A percentile compares a stretch with the other conserved stretches of the same genome.
phyloP scores from a whole-genome alignment of 1,139 yeast genomes.

The Debaryomyces robertsiae region DNA sequence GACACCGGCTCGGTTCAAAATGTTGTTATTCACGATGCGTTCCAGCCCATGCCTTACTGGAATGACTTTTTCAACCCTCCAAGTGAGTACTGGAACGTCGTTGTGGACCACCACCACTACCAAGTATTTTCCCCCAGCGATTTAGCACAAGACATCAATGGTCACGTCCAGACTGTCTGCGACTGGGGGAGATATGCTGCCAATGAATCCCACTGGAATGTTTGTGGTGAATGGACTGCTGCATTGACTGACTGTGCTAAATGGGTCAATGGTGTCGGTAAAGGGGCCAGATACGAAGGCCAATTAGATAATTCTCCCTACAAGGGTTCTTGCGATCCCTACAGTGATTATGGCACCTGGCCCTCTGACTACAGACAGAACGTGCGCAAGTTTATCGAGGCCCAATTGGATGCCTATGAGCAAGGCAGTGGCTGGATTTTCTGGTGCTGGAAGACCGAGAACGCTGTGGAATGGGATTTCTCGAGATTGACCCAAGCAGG shows the following conservation, averaged over 20 bases:
- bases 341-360: constrained; percentile 62
- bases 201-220: constrained; percentile 69
- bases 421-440: constrained; percentile 77
- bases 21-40: constrained; percentile 74
- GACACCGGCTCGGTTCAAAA: constrained; percentile 50
- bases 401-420: constrained; percentile 85
- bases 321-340: constrained; percentile 67
- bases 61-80: constrained; percentile 47
- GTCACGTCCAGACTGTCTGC: constrained; percentile 68
- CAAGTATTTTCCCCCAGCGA: constrained; percentile 77
- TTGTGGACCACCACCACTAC: constrained; percentile 89
- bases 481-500: constrained; percentile 55
- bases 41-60: constrained; percentile 65
- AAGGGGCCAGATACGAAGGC: constrained; percentile 86
- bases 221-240: constrained; percentile 92
- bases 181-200: constrained; percentile 53
- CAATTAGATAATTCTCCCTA: constrained; percentile 52
- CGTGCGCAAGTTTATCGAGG: constrained; percentile 77
- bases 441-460: constrained; percentile 93
- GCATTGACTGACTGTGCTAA: constrained; percentile 91
- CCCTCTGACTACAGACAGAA: constrained; percentile 54
- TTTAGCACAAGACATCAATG: constrained; percentile 55
- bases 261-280: constrained; percentile 90
- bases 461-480: constrained; percentile 86
- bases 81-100: constrained; percentile 61